Evolutionary conservation across 2,329 filamentous ascomycete species (phyloP), one percentile per base, ranked within the genome.

Genomic region (Hypoxylon sp.): DNA sequence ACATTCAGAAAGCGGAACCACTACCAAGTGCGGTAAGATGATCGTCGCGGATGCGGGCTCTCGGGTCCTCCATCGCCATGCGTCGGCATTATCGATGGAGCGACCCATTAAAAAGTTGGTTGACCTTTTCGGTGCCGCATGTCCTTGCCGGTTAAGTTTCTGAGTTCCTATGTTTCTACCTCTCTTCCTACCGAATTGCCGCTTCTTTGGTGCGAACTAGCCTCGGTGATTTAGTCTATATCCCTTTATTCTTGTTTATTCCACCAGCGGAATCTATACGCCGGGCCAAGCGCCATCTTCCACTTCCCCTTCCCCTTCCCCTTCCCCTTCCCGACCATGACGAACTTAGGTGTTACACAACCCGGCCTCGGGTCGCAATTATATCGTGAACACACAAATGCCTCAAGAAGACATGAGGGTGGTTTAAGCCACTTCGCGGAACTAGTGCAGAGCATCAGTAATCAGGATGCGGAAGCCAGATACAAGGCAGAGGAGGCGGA

Each of bases 401-500:
- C 51, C 13, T 71, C 66, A 52, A 27, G 27, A 60, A 57, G 48
- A 29, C 51, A 53, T 27, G 68, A 71, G 15, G 51, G 46, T n/a
- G 46, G 67, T 8, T 44, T 69, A 27, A 60, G 39, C 29, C 72
- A 75, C 8, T 65, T 75, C 6, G 67, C 72, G 13, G 70, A 72
- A 37, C 57, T 73, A 6, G 68, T 76, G 51, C 73, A 66, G 39
- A 76, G 68, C 31, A 75, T 79, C 27, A 79, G 83, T 46, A 78
- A 81, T n/a, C 75, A 78, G 59, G 83, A 86, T 70, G 81, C 82
- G 11, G 76, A 77, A 46, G 71, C 74, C 17, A 77, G 79, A 19
- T 84, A 84, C 68, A 77, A 80, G 46, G 78, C 82, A 31, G 84
- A 86, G 70, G 73, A 78, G 15, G 79, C 77, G 31, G 81, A 82